Percentiles rank a stretch among this genome's conserved stretches.
Conservation (phyloP, 495 filamentous ascomycete species). For the Oidiodendron maius region DNA sequence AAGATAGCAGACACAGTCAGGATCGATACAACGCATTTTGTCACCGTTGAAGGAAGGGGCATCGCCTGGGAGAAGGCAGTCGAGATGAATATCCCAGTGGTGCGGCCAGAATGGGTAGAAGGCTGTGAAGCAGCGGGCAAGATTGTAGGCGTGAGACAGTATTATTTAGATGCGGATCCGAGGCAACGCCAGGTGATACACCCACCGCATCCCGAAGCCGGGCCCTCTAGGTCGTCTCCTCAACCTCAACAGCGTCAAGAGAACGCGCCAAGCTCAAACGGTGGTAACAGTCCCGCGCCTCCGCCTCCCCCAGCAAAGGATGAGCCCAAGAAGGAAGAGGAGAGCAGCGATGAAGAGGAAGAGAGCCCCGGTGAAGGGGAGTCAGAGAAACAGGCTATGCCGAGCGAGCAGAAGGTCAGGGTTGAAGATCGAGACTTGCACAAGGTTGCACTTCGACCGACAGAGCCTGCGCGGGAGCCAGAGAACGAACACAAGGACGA, state of each 20-base stretch:
- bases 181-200: constrained; percentile 23
- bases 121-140: constrained; percentile 90
- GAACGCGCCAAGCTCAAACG: constrained; percentile 20
- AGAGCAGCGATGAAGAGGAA: constrained; percentile 14
- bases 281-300: constrained; percentile 10
- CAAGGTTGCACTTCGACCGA: constrained; percentile 32
- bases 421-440: constrained; percentile 47
- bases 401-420: constrained; percentile 51
- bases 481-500: constrained; percentile 1
- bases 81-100: constrained; percentile 97
- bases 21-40: constrained; percentile 98
- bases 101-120: constrained; percentile 95
- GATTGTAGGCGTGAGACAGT: constrained; percentile 89
- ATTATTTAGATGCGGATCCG: constrained; percentile 88
- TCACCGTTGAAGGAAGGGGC: constrained; percentile 92
- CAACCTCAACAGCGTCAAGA: constrained; percentile 7
- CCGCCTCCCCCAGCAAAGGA: constrained; percentile 26
- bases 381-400: constrained; percentile 26
- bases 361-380: constrained; percentile 23
- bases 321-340: constrained; percentile 11
- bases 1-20: constrained; percentile 86
- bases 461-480: not conserved
- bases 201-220: constrained; percentile 21
- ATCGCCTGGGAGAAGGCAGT: constrained; percentile 90
- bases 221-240: constrained; percentile 15